Evolutionary conservation across 2,329 filamentous ascomycete species (phyloP), one percentile per base, ranked within the genome.

Genomic region (Xylaria sp.): DNA sequence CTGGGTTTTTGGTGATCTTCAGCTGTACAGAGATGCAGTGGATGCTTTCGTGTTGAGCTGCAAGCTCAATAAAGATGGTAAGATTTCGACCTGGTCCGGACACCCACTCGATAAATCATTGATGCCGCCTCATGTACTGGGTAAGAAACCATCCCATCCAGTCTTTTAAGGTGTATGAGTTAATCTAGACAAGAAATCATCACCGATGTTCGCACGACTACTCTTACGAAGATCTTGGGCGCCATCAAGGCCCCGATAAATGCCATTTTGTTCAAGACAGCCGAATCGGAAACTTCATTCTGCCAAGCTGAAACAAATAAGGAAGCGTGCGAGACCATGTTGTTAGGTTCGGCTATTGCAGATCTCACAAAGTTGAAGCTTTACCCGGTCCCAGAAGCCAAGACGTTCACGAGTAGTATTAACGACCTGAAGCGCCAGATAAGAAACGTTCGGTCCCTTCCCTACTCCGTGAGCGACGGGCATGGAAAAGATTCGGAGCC

Each of bases 251-350:
- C 19, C 8, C 60, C 66, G 1, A 55, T 70, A 8, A 34, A 59
- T 1, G 56, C 54, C 13, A 54, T 68, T 9, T 60, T 60, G 3
- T 50, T 3, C 51, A 54, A 53, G 46, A 60, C 30, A 37, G 10
- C 44, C 9, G 9, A 58, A 10, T 46, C 16, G 4, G 23, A 30
- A 30, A 18, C 4, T 8, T 34, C 35, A 9, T 68, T 64, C 50
- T 70, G 69, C 60, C 67, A 66, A 51, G 51, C 67, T 1, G 58
- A 64, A 13, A 58, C 51, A 13, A 57, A 66, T 16, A 46, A 16
- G 11, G 52, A 62, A 2, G 59, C 63, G 44, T 71, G 69, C 16
- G 67, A 69, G 37, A 52, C 57, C 2, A 70, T 70, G 64, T 65
- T 71, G 63, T 52, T 71, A 1, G 69, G 68, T 19, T 69, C 66